Conservation (phyloP, 345 rosid genomes). For the Euphorbia tirucalli region DNA sequence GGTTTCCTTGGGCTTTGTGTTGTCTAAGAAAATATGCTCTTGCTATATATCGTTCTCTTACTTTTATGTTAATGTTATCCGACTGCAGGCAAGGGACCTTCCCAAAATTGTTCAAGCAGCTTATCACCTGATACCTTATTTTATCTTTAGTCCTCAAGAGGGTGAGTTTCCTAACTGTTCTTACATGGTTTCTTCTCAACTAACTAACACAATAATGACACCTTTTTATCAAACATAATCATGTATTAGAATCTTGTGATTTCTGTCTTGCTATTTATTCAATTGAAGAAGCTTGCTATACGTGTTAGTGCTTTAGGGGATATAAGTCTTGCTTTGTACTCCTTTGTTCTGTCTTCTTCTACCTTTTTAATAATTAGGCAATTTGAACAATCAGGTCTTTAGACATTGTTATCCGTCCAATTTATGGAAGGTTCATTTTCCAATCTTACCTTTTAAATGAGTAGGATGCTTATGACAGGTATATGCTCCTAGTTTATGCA, state of each 20-base stretch:
- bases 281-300: not conserved
- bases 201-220: not conserved
- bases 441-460: too few species aligned
- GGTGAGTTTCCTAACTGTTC: constrained; percentile 40
- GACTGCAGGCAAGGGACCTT: constrained; percentile 90
- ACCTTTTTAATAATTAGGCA: too few species aligned
- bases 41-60: constrained; percentile 5
- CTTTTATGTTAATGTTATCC: not conserved
- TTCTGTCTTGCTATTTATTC: not conserved
- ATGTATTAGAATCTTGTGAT: not conserved
- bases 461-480: too few species aligned
- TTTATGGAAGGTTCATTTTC: too few species aligned
- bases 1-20: not conserved
- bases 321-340: too few species aligned
- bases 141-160: constrained; percentile 84
- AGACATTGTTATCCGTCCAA: too few species aligned
- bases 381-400: too few species aligned
- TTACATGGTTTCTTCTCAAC: not conserved
- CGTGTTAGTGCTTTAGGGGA: too few species aligned
- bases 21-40: not conserved
- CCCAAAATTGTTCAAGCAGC: constrained; percentile 73
- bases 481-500: too few species aligned
- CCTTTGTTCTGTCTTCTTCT: too few species aligned
- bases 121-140: constrained; percentile 80
- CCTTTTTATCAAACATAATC: not conserved